These are phyloP conservation scores for Calonectria pseudoturangicola DNA, from an alignment of 2,329 filamentous ascomycete genomes.

Conservation along the genomic window DNA sequence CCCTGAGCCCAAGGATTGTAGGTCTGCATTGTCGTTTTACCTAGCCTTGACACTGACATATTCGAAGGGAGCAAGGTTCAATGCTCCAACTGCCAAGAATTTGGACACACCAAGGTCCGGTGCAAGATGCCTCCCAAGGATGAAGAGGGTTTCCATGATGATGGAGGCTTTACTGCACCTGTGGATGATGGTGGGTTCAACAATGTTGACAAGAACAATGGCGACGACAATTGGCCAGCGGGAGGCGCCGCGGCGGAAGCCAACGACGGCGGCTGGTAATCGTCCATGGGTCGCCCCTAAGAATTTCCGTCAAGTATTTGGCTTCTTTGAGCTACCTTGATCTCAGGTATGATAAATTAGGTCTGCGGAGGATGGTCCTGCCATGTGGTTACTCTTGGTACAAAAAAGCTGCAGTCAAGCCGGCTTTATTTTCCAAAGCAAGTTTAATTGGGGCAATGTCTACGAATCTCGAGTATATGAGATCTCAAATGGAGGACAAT, in stretches of 20 bases:
- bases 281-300: background rate
- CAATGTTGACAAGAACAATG: constrained; percentile 33
- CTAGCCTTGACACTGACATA: constrained; percentile 43
- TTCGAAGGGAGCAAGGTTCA: constrained; percentile 62
- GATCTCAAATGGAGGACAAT: background rate
- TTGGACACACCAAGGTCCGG: constrained; percentile 62
- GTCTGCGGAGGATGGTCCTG: background rate
- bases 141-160: constrained; percentile 37
- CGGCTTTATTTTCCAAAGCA: background rate
- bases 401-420: background rate
- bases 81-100: constrained; percentile 62
- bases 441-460: constrained; percentile 1
- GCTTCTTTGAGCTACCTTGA: background rate
- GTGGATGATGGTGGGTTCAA: constrained; percentile 32
- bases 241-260: background rate
- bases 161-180: constrained; percentile 36
- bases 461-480: background rate
- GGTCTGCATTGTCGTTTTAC: constrained; percentile 39
- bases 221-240: constrained; percentile 37
- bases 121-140: constrained; percentile 58
- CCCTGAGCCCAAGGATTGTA: constrained; percentile 70
- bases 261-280: constrained; percentile 46
- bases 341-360: background rate
- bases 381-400: background rate
- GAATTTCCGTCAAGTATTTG: background rate